These are phyloP conservation scores for Boeremia lycopersici DNA, from an alignment of 2,329 filamentous ascomycete species.

Conservation along the genomic window DNA sequence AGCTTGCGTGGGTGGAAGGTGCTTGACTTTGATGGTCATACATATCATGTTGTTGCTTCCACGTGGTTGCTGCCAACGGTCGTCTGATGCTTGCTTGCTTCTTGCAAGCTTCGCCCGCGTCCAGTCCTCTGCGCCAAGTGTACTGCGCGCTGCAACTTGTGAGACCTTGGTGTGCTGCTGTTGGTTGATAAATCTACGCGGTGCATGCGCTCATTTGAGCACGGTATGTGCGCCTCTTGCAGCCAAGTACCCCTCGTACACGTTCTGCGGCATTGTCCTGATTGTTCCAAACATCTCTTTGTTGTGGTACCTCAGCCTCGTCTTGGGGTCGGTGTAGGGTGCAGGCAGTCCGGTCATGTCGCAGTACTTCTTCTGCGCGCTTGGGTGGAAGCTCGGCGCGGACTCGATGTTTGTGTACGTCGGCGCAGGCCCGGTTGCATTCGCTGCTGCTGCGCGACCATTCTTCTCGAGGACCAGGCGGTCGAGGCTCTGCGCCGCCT, in stretches of 20 bases:
- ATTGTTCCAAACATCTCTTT: constrained; percentile 89
- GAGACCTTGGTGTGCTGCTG: not conserved
- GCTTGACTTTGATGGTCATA: constrained; percentile 96
- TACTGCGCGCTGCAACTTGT: too few relatives aligned
- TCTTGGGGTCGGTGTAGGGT: constrained; percentile 94
- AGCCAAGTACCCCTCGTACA: constrained; percentile 86
- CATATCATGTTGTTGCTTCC: constrained; percentile 53
- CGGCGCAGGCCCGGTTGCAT: constrained; percentile 63
- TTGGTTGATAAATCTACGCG: not conserved
- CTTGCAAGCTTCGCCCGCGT: not conserved
- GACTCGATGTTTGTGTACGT: constrained; percentile 98
- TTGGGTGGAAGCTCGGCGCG: constrained; percentile 79
- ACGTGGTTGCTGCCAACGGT: not conserved
- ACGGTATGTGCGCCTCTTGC: constrained; percentile 91
- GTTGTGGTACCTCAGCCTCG: constrained; percentile 88
- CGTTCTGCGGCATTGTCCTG: constrained; percentile 77
- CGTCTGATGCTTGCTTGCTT: not conserved
- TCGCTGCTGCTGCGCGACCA: constrained; percentile 44
- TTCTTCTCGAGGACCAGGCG: constrained; percentile 89
- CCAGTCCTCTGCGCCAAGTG: not conserved
- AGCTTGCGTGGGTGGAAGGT: constrained; percentile 79
- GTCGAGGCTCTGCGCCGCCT: constrained; percentile 83
- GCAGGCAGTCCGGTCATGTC: constrained; percentile 94
- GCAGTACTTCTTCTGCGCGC: constrained; percentile 87
- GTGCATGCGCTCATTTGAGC: constrained; percentile 69